These are phyloP conservation scores for Ilyonectria sp. DNA, from an alignment of 2,329 filamentous ascomycete genomes.

Conservation along the genomic window DNA sequence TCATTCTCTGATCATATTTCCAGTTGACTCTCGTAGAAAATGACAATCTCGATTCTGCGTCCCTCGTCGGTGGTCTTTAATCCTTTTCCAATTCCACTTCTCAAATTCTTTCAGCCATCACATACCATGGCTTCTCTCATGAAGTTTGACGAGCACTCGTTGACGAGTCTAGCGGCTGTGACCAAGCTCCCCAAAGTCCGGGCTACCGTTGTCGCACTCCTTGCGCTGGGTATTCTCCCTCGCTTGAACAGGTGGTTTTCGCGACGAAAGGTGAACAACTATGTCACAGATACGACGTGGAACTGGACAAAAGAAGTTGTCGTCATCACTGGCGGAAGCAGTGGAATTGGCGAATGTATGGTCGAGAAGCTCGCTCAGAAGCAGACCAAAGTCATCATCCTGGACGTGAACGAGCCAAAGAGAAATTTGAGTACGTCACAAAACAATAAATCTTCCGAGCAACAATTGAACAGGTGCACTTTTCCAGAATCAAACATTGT, in stretches of 20 bases:
- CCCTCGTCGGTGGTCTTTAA: too few species aligned
- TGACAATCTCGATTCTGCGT: too few species aligned
- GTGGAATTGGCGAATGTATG: constrained; percentile 12
- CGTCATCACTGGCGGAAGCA: constrained; percentile 16
- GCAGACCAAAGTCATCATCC: constrained; percentile 10
- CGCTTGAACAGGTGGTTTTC: neutral
- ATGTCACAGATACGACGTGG: neutral
- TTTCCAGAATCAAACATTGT: neutral
- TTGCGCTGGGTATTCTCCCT: neutral
- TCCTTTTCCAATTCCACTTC: too few species aligned
- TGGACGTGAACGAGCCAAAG: constrained; percentile 1
- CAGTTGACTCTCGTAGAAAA: too few species aligned
- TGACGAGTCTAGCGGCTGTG: neutral
- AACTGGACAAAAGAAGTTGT: constrained; percentile 15
- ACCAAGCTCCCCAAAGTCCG: neutral
- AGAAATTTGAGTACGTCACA: neutral
- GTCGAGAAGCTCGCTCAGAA: constrained; percentile 3
- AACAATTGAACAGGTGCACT: neutral
- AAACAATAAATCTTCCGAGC: too few species aligned
- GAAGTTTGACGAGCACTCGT: neutral
- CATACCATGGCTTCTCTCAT: neutral
- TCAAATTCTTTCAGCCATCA: neutral
- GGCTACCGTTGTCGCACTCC: neutral
- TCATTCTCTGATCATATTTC: too few species aligned
- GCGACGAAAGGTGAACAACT: constrained; percentile 6